Evolutionary conservation across 345 rosid genomes (phyloP).

Genomic region (Corymbia maculata): DNA sequence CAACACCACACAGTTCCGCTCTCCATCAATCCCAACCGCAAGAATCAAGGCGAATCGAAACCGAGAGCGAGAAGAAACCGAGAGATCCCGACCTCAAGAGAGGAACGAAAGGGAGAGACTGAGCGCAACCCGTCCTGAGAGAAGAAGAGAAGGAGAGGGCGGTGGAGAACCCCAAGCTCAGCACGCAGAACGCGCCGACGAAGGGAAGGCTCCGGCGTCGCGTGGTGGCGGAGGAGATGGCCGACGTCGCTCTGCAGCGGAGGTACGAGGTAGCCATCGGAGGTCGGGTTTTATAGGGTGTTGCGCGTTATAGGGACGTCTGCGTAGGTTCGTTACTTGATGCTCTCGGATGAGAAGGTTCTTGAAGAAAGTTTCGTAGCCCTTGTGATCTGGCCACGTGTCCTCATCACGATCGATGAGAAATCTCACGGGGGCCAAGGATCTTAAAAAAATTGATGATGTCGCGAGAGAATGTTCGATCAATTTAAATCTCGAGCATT

Average conservation of each 20-base stretch:
- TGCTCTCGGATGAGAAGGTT: neutral
- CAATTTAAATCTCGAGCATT: accelerated
- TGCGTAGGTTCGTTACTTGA: neutral
- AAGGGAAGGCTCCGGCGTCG: conserved; percentile 53
- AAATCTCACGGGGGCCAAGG: accelerated
- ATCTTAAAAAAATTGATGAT: neutral
- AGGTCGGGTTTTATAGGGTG: neutral
- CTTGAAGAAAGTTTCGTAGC: neutral
- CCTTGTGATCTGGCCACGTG: neutral
- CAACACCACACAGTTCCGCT: neutral
- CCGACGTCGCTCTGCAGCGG: conserved; percentile 5
- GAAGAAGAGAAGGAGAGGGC: conserved; percentile 27
- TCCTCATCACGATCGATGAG: neutral
- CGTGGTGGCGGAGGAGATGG: conserved; percentile 12
- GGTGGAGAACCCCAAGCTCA: conserved; percentile 54
- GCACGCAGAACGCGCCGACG: conserved; percentile 60
- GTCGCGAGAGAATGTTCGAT: accelerated
- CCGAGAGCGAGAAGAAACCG: neutral
- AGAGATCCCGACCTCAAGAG: conserved; percentile 26
- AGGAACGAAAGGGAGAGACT: conserved; percentile 39
- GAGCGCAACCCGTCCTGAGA: conserved; percentile 43
- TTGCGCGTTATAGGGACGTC: neutral
- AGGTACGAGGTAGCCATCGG: conserved; percentile 13
- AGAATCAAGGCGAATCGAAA: neutral
- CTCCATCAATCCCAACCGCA: neutral